Conservation (phyloP, 2,329 filamentous ascomycete genomes). For the Diaporthe citri region DNA sequence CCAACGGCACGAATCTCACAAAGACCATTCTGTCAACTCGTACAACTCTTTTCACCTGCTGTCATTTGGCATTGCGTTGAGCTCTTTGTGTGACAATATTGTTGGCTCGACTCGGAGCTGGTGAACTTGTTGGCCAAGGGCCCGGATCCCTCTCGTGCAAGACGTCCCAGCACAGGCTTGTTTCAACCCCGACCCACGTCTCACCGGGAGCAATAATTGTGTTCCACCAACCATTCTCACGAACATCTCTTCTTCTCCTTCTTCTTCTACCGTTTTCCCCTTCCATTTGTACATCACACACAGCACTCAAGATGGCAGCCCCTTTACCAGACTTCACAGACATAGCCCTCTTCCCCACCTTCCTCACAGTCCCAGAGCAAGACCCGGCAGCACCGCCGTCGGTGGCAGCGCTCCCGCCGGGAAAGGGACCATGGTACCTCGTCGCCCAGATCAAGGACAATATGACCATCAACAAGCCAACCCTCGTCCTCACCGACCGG, state of each 20-base stretch:
- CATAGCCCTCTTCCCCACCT: conserved; percentile 51
- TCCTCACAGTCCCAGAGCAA: conserved; percentile 40
- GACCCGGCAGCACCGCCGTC: conserved; percentile 12
- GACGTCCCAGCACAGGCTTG: conserved; percentile 31
- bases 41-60: background rate
- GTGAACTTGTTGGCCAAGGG: background rate
- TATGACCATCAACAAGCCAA: conserved; percentile 63
- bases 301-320: conserved; percentile 34
- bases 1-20: background rate
- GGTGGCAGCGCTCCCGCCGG: background rate
- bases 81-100: background rate
- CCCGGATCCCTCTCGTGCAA: conserved; percentile 3
- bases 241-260: background rate
- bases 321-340: conserved; percentile 51
- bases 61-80: background rate
- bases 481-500: conserved; percentile 59
- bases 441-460: conserved; percentile 61
- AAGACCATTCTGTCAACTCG: background rate
- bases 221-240: background rate
- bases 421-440: conserved; percentile 50
- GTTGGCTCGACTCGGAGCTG: background rate
- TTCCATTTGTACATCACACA: background rate
- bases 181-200: conserved; percentile 30
- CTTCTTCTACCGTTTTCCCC: background rate
- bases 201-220: background rate